phyloP scores from a whole-genome alignment of 2,329 filamentous ascomycete genomes.

The Diplodia intermedia region DNA sequence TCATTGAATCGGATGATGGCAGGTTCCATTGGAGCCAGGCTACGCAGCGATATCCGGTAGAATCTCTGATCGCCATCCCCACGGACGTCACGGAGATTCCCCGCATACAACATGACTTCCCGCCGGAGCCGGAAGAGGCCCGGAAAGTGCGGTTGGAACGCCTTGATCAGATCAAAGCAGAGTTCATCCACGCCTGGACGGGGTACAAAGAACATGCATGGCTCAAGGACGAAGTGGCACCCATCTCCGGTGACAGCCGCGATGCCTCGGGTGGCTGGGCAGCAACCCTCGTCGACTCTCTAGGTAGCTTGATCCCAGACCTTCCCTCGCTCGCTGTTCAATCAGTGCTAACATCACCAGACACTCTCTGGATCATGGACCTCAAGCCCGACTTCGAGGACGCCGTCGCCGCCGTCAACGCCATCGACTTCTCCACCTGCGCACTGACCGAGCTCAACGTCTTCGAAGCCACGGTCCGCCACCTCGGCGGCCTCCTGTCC shows the following conservation, averaged over 20 bases:
- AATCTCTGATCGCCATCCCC: slow-evolving; percentile 41
- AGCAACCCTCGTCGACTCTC: slow-evolving; percentile 68
- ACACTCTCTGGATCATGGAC: slow-evolving; percentile 88
- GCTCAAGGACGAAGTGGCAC: slow-evolving; percentile 68
- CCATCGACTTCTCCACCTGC: slow-evolving; percentile 84
- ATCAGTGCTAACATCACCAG: slow-evolving; percentile 53
- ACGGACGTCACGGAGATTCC: slow-evolving; percentile 42
- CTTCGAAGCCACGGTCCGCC: slow-evolving; percentile 78
- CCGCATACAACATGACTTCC: slow-evolving; percentile 45
- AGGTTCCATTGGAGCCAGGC: slow-evolving; percentile 44
- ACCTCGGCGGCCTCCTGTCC: slow-evolving; percentile 34
- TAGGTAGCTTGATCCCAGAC: slow-evolving; percentile 29
- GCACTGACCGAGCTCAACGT: slow-evolving; percentile 75
- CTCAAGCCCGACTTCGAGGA: slow-evolving; percentile 80
- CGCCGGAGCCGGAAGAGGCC: slow-evolving; percentile 35
- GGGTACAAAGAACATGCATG: slow-evolving; percentile 69
- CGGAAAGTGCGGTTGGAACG: slow-evolving; percentile 40
- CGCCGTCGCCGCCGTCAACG: slow-evolving; percentile 70
- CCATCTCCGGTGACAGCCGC: slow-evolving; percentile 59
- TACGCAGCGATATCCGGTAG: slow-evolving; percentile 41
- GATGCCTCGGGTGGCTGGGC: slow-evolving; percentile 72
- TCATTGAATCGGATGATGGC: slow-evolving; percentile 7
- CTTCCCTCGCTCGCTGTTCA: no score
- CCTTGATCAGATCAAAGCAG: slow-evolving; percentile 41
- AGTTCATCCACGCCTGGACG: slow-evolving; percentile 55